A percentile compares a stretch with the other conserved stretches of the same genome.
Evolutionary conservation across 805 yeast genomes (phyloP).

Genomic region (Komagataella mondaviorum): DNA sequence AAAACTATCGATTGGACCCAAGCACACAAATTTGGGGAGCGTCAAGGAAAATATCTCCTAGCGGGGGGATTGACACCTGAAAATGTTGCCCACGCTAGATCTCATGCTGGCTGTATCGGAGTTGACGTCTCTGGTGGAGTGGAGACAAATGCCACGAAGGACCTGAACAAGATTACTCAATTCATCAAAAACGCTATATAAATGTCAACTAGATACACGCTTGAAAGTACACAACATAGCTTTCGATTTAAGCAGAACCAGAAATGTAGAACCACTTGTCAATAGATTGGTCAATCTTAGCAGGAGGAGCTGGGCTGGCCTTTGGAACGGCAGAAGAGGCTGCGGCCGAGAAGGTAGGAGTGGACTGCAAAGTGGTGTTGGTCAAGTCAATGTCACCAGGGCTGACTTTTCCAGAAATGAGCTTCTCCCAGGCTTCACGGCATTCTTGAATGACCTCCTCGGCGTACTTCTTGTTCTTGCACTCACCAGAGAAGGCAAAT

Average conservation of each 20-base stretch:
- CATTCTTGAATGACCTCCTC: conserved; percentile 75
- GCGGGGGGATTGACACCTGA: conserved; percentile 86
- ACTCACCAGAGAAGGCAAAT: conserved; percentile 94
- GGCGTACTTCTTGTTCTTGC: conserved; percentile 79
- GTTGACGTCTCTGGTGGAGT: conserved; percentile 96
- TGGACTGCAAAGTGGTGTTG: conserved; percentile 54
- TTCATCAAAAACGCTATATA: conserved; percentile 44
- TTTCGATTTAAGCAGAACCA: conserved; percentile 34
- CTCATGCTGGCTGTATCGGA: conserved; percentile 54
- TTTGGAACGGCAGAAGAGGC: conserved; percentile 45
- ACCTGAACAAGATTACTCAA: conserved; percentile 39
- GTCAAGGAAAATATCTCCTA: conserved; percentile 34
- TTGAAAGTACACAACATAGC: neutral
- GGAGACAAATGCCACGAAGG: conserved; percentile 69
- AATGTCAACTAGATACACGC: neutral
- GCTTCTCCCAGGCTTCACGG: conserved; percentile 68
- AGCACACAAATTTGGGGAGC: conserved; percentile 22
- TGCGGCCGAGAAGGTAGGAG: conserved; percentile 39
- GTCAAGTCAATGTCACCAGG: conserved; percentile 59
- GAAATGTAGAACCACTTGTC: conserved; percentile 99
- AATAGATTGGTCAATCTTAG: conserved; percentile 90
- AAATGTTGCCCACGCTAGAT: conserved; percentile 46
- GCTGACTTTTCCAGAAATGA: conserved; percentile 53
- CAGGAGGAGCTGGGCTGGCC: conserved; percentile 64
- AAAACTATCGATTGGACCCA: conserved; percentile 60